A percentile compares a stretch with the other conserved stretches of the same genome.
Evolutionary conservation across 1,139 yeast species (phyloP).

Genomic region (Magnusiomyces suaveolens): DNA sequence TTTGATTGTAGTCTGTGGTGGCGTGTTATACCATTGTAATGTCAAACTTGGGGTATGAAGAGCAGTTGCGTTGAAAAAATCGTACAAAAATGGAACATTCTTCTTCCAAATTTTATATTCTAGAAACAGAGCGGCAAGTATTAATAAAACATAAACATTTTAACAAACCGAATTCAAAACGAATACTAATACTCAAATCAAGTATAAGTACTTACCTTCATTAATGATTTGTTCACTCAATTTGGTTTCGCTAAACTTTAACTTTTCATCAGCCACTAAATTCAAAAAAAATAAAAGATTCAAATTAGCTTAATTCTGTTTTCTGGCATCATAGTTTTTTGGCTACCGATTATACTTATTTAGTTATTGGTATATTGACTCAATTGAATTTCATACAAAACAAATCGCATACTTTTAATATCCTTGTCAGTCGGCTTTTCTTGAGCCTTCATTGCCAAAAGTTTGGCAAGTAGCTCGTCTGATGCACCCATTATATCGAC

Average conservation of each 20-base stretch:
- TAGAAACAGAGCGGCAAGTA: too few relatives aligned
- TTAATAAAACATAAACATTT: too few relatives aligned
- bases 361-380: too few relatives aligned
- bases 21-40: slow-evolving; percentile 31
- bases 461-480: slow-evolving; percentile 14
- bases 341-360: background rate
- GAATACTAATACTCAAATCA: too few relatives aligned
- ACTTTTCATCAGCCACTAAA: slow-evolving; percentile 11
- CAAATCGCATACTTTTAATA: slow-evolving; percentile 5
- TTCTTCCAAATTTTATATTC: slow-evolving; percentile 60
- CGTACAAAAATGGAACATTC: slow-evolving; percentile 78
- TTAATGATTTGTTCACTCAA: slow-evolving; percentile 39
- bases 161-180: background rate
- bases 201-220: slow-evolving; percentile 30
- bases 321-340: background rate
- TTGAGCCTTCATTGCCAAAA: slow-evolving; percentile 1
- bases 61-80: slow-evolving; percentile 63
- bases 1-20: background rate
- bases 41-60: slow-evolving; percentile 44
- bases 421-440: slow-evolving; percentile 10
- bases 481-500: slow-evolving; percentile 6
- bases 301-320: background rate
- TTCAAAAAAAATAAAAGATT: background rate
- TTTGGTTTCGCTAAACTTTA: slow-evolving; percentile 38
- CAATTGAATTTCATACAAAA: too few relatives aligned